A percentile compares a stretch with the other conserved stretches of the same genome.
Evolutionary conservation across 805 yeast genomes (phyloP).

Genomic region (Starmerella floris): DNA sequence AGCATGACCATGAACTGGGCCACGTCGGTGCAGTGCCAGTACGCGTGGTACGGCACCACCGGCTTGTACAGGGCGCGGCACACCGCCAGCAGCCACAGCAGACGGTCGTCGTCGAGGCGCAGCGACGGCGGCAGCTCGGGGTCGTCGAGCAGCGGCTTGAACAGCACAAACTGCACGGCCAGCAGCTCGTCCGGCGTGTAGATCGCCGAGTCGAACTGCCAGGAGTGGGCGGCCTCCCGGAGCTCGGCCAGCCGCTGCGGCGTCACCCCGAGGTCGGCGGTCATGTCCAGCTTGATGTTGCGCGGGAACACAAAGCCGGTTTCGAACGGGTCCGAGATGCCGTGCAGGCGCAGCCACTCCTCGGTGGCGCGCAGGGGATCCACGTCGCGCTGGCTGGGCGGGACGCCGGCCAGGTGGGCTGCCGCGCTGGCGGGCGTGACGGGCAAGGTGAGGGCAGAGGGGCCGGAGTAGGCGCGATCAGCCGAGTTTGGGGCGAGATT

Average conservation of each 20-base stretch:
- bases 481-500: too few species aligned
- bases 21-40: slow-evolving; percentile 91
- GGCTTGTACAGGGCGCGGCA: slow-evolving; percentile 68
- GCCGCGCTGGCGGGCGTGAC: not conserved
- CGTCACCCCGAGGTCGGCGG: slow-evolving; percentile 10
- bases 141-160: slow-evolving; percentile 31
- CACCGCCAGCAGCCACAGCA: slow-evolving; percentile 48
- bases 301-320: slow-evolving; percentile 9
- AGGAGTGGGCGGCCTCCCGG: slow-evolving; percentile 20
- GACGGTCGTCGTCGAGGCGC: slow-evolving; percentile 31
- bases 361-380: not conserved
- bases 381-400: not conserved
- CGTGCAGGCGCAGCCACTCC: not conserved
- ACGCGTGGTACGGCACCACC: slow-evolving; percentile 87
- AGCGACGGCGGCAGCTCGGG: slow-evolving; percentile 15
- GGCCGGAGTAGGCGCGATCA: too few species aligned
- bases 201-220: slow-evolving; percentile 64
- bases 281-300: not conserved
- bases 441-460: too few species aligned
- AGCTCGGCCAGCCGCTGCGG: slow-evolving; percentile 3
- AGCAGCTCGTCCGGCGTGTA: slow-evolving; percentile 52
- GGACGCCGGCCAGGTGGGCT: too few species aligned
- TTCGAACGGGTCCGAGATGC: slow-evolving; percentile 9
- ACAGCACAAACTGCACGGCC: slow-evolving; percentile 44
- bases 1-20: slow-evolving; percentile 69